Conservation (phyloP, 2,329 filamentous ascomycete species). For the Cytospora piceae region DNA sequence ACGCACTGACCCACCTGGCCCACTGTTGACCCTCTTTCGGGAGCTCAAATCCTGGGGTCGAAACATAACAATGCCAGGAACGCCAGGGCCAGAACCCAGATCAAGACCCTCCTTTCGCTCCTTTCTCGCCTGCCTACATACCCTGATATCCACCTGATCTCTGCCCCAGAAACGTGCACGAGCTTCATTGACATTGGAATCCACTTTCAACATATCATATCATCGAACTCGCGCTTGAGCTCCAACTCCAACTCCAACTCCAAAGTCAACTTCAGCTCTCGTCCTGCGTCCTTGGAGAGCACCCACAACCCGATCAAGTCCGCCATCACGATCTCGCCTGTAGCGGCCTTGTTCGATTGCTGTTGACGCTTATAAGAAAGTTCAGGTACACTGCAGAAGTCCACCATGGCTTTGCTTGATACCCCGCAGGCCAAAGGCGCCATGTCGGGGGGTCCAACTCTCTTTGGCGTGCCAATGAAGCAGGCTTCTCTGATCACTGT, state of each 20-base stretch:
- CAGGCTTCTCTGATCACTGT: conserved; percentile 69
- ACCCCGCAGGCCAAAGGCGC: conserved; percentile 37
- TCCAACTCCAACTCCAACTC: not conserved
- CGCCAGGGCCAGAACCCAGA: not conserved
- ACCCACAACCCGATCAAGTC: not conserved
- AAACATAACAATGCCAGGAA: not conserved
- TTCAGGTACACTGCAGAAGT: not conserved
- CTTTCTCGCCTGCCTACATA: not conserved
- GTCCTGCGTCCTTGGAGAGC: not conserved
- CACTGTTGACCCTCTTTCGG: not conserved
- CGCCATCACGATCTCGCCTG: not conserved
- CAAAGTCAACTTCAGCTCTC: not conserved
- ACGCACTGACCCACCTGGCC: not conserved
- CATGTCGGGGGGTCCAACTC: conserved; percentile 44
- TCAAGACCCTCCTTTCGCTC: not conserved
- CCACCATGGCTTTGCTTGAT: conserved; percentile 48
- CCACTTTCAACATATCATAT: not conserved
- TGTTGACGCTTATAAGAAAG: not conserved
- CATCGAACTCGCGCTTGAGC: not conserved
- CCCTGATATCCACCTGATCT: not conserved
- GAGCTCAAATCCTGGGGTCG: conserved; percentile 2
- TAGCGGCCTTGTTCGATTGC: not conserved
- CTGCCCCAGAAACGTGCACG: not conserved
- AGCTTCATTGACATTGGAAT: not conserved
- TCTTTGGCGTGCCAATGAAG: conserved; percentile 69